These are phyloP conservation scores for Tripidium arundinaceum DNA, from an alignment of 202 grass and related monocot genomes.

Conservation along the genomic window DNA sequence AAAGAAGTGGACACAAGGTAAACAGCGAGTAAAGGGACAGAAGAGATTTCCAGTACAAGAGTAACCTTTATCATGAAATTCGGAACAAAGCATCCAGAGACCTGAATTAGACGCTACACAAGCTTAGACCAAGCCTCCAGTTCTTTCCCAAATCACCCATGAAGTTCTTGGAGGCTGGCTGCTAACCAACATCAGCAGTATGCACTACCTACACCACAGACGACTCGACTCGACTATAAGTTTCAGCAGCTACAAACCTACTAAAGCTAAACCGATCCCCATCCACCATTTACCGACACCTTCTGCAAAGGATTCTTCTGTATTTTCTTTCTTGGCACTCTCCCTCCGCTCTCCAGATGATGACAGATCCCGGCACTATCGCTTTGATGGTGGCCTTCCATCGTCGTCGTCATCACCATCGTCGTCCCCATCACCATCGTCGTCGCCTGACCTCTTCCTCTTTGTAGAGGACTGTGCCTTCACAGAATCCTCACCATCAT, in stretches of 20 bases:
- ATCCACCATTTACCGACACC: constrained; percentile 48
- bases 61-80: background rate
- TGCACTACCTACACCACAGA: constrained; percentile 39
- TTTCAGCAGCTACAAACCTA: constrained; percentile 34
- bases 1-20: too few relatives aligned
- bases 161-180: too few relatives aligned
- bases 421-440: background rate
- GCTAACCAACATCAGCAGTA: constrained; percentile 43
- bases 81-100: constrained; percentile 9
- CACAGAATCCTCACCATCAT: constrained; percentile 19
- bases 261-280: constrained; percentile 25
- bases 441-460: constrained; percentile 49
- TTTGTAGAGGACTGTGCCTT: constrained; percentile 40
- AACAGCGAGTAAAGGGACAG: too few relatives aligned
- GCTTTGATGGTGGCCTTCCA: constrained; percentile 45
- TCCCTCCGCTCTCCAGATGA: background rate
- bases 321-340: background rate
- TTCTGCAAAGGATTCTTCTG: constrained; percentile 20
- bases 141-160: background rate
- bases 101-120: constrained; percentile 44
- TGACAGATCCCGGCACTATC: constrained; percentile 33
- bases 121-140: constrained; percentile 29
- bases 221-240: too few relatives aligned
- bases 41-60: background rate
- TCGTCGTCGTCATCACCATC: constrained; percentile 3